phyloP scores from a whole-genome alignment of 345 rosid species.

The Rhizophora mangle region DNA sequence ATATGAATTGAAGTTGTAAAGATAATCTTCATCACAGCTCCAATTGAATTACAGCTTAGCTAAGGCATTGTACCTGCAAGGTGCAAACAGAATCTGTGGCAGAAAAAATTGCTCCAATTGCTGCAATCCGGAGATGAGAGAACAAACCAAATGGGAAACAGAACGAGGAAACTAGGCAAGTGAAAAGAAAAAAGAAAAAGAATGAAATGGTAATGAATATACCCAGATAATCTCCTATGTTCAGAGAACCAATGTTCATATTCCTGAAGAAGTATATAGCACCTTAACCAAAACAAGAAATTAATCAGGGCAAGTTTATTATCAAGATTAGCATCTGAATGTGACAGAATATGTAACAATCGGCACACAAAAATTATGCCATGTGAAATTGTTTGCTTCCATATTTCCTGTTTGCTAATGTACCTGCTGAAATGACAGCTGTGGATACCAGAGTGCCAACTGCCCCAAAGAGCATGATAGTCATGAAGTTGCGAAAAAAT shows the following conservation, averaged over 20 bases:
- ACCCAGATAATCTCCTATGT: conserved; percentile 84
- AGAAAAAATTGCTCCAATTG: conserved; percentile 96
- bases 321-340: not conserved
- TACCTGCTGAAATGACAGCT: conserved; percentile 75
- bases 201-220: conserved; percentile 11
- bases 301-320: not conserved
- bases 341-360: not conserved
- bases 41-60: conserved; percentile 2
- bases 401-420: not conserved
- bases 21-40: conserved; percentile 6
- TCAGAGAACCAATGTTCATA: conserved; percentile 60
- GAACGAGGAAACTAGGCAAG: not conserved
- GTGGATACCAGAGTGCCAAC: conserved; percentile 92
- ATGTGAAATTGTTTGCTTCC: not conserved
- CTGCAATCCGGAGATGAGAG: conserved; percentile 37
- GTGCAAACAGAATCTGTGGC: conserved; percentile 99
- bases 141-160: not conserved
- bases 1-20: not conserved
- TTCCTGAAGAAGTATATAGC: conserved; percentile 68
- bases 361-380: too few species aligned
- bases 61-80: conserved; percentile 55
- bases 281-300: conserved; percentile 38
- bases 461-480: conserved; percentile 90
- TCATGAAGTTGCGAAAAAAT: conserved; percentile 94
- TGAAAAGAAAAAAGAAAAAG: not conserved